phyloP scores from a whole-genome alignment of 2,329 filamentous ascomycete species.

The Aspergillus hortae region DNA sequence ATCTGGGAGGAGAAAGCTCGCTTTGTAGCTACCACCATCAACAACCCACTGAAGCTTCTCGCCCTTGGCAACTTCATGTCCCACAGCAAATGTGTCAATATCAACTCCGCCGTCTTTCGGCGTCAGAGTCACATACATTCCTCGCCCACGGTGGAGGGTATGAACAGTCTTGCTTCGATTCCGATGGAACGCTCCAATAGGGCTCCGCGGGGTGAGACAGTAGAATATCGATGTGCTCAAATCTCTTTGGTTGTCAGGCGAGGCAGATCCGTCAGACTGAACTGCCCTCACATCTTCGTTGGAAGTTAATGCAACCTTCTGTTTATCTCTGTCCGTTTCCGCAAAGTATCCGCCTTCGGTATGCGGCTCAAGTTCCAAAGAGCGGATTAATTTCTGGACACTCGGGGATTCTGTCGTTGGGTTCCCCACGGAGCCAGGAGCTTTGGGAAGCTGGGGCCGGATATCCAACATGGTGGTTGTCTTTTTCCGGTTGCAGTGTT shows the following conservation, averaged over 20 bases:
- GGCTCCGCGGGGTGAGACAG: slow-evolving; percentile 54
- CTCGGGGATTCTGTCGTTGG: slow-evolving; percentile 24
- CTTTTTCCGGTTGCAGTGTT: too few species aligned
- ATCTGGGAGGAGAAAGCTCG: slow-evolving; percentile 56
- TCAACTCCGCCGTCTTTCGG: slow-evolving; percentile 49
- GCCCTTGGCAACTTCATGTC: slow-evolving; percentile 53
- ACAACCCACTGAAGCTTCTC: slow-evolving; percentile 67
- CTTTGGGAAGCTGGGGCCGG: not conserved
- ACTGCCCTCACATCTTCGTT: slow-evolving; percentile 27
- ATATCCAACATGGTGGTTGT: not conserved
- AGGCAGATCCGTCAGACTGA: slow-evolving; percentile 48
- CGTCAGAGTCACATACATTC: slow-evolving; percentile 59
- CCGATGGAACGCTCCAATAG: slow-evolving; percentile 60
- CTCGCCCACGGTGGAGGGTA: slow-evolving; percentile 61
- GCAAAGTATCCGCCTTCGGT: slow-evolving; percentile 63
- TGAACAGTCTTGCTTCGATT: slow-evolving; percentile 63
- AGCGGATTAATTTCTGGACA: slow-evolving; percentile 38
- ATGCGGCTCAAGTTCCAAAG: slow-evolving; percentile 52
- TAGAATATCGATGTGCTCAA: slow-evolving; percentile 62
- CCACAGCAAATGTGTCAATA: slow-evolving; percentile 64
- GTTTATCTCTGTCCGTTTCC: slow-evolving; percentile 60
- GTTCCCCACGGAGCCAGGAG: not conserved
- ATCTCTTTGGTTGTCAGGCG: not conserved
- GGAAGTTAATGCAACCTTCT: slow-evolving; percentile 26
- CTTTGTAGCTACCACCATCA: slow-evolving; percentile 65